A percentile compares a stretch with the other conserved stretches of the same genome.
Conservation (phyloP, 805 yeast genomes). For the Yarrowia deformans region DNA sequence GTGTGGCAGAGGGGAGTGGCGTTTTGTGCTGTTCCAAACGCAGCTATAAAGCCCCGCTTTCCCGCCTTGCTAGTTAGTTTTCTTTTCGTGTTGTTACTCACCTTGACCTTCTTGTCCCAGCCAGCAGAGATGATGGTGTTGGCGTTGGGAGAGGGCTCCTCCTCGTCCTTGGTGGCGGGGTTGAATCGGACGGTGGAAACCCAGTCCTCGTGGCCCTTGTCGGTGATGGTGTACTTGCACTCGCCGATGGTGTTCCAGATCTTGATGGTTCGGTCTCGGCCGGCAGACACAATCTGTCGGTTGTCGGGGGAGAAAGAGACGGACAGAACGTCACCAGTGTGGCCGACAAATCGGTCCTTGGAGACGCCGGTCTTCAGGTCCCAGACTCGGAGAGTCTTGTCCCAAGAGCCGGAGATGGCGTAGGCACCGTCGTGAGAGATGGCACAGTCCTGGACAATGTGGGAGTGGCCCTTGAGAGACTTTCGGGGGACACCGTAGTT, state of each 20-base stretch:
- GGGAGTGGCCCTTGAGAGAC: slow-evolving; percentile 98
- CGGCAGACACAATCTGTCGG: slow-evolving; percentile 97
- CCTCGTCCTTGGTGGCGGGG: slow-evolving; percentile 61
- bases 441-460: slow-evolving; percentile 97
- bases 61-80: background rate
- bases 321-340: slow-evolving; percentile 95
- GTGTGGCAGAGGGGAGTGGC: background rate
- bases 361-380: slow-evolving; percentile 92
- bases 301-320: slow-evolving; percentile 96
- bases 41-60: too few species aligned
- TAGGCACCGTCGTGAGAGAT: slow-evolving; percentile 97
- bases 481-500: slow-evolving; percentile 98
- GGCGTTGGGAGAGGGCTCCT: slow-evolving; percentile 50
- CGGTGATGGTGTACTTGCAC: slow-evolving; percentile 85
- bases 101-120: slow-evolving; percentile 99
- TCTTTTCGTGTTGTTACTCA: slow-evolving; percentile 60
- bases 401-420: slow-evolving; percentile 99
- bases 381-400: slow-evolving; percentile 99
- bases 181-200: slow-evolving; percentile 97
- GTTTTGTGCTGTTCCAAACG: background rate
- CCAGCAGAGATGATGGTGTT: slow-evolving; percentile 93
- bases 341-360: slow-evolving; percentile 96
- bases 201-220: slow-evolving; percentile 97
- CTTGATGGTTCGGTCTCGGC: slow-evolving; percentile 98
- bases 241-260: slow-evolving; percentile 99